Conservation (phyloP, 345 rosid genomes). For the Excoecaria cochinchinensis region DNA sequence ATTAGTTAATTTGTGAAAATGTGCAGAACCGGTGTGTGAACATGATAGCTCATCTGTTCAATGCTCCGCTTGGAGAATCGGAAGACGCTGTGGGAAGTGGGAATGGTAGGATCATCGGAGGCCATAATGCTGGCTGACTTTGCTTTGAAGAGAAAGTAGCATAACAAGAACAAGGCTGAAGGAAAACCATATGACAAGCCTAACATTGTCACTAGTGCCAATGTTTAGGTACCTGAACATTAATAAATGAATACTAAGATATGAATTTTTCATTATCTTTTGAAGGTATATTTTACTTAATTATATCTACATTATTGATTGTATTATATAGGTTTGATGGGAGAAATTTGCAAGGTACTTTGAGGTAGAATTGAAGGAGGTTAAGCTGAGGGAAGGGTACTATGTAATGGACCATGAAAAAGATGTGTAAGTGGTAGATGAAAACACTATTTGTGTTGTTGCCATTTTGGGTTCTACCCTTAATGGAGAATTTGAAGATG, state of each 20-base stretch:
- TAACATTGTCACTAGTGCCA: slow-evolving; percentile 94
- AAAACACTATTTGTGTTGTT: slow-evolving; percentile 96
- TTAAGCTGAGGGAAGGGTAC: slow-evolving; percentile 79
- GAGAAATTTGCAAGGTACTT: slow-evolving; percentile 94
- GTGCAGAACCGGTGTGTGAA: slow-evolving; percentile 91
- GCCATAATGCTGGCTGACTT: slow-evolving; percentile 96
- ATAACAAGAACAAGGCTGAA: slow-evolving; percentile 77
- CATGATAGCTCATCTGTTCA: slow-evolving; percentile 87
- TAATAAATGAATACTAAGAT: neutral
- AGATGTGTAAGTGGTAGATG: slow-evolving; percentile 93
- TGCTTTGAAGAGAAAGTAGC: slow-evolving; percentile 94
- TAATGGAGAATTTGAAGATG: slow-evolving; percentile 95
- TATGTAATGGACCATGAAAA: slow-evolving; percentile 92
- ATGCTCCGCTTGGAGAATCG: slow-evolving; percentile 70
- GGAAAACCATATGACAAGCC: slow-evolving; percentile 86
- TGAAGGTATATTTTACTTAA: no score
- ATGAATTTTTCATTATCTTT: no score
- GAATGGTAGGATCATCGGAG: slow-evolving; percentile 93
- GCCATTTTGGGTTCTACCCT: slow-evolving; percentile 91
- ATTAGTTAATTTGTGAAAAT: neutral
- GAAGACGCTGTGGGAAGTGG: slow-evolving; percentile 93
- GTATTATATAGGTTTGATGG: slow-evolving; percentile 62
- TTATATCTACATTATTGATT: neutral
- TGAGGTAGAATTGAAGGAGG: slow-evolving; percentile 91
- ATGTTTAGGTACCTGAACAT: slow-evolving; percentile 58